Evolutionary conservation across 345 rosid genomes (phyloP).

Genomic region (Trapa bicornis): DNA sequence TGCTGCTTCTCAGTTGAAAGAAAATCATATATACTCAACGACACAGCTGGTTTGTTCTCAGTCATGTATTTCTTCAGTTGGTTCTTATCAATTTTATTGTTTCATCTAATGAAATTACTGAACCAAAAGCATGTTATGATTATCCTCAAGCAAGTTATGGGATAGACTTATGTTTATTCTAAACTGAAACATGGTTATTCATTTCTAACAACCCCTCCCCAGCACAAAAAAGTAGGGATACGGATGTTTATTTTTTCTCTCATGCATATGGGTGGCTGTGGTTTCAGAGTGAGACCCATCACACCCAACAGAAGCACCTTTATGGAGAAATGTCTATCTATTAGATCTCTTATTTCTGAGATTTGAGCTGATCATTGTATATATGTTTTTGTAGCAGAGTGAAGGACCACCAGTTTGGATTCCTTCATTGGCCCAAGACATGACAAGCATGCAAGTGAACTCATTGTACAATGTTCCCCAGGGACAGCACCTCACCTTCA

Average conservation of each 20-base stretch:
- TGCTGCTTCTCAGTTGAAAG: slow-evolving; percentile 46
- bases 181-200: too few species aligned
- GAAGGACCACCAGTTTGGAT: slow-evolving; percentile 51
- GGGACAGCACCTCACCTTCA: slow-evolving; percentile 50
- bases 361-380: neutral
- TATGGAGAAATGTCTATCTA: too few species aligned
- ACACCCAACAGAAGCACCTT: too few species aligned
- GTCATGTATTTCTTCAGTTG: neutral
- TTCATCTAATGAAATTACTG: neutral
- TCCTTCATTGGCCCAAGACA: slow-evolving; percentile 45
- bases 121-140: neutral
- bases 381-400: slow-evolving; percentile 30
- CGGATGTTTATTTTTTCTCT: neutral
- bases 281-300: neutral
- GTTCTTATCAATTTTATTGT: slow-evolving; percentile 1
- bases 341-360: neutral
- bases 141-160: neutral
- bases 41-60: slow-evolving; percentile 42
- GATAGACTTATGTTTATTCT: neutral
- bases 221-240: neutral
- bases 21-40: slow-evolving; percentile 33
- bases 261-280: neutral
- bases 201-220: too few species aligned
- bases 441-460: slow-evolving; percentile 49
- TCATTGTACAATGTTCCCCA: slow-evolving; percentile 49